A percentile compares a stretch with the other conserved stretches of the same genome.
Evolutionary conservation across 1,284 basidiomycete genomes (phyloP).

Genomic region (Lignosus rhinocerotis): DNA sequence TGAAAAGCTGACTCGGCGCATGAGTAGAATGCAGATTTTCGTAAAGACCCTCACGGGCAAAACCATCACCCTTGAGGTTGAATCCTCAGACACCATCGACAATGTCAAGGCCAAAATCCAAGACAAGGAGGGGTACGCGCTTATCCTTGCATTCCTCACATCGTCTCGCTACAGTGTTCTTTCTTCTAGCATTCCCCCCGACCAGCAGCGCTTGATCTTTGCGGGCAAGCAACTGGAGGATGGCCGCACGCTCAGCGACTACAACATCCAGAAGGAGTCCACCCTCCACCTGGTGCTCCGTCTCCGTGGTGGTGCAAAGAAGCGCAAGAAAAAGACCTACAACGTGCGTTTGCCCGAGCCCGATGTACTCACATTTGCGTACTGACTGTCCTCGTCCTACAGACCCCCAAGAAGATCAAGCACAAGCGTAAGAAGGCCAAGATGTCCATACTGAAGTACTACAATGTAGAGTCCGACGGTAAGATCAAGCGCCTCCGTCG

Average conservation of each 20-base stretch:
- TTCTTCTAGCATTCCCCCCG: constrained; percentile 79
- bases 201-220: constrained; percentile 98
- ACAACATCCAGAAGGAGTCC: constrained; percentile 95
- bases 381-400: constrained; percentile 14
- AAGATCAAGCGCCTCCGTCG: constrained; percentile 99
- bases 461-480: constrained; percentile 99
- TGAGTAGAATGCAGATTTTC: constrained; percentile 84
- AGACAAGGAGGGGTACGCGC: constrained; percentile 86
- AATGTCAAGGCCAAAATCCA: constrained; percentile 98
- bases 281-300: constrained; percentile 96
- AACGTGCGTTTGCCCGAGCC: constrained; percentile 51
- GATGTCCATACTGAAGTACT: constrained; percentile 99
- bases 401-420: constrained; percentile 99
- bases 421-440: constrained; percentile 99
- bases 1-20: background rate
- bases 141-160: background rate
- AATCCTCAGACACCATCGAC: constrained; percentile 96
- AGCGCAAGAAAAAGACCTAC: constrained; percentile 99
- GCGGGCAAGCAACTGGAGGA: constrained; percentile 98
- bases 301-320: constrained; percentile 97
- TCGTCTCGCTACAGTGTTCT: background rate
- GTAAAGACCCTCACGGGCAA: constrained; percentile 99
- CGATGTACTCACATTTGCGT: background rate
- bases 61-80: constrained; percentile 97
- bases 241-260: constrained; percentile 87